Evolutionary conservation across 441 rosid genomes (phyloP).

Genomic region (Pelargonium australe): DNA sequence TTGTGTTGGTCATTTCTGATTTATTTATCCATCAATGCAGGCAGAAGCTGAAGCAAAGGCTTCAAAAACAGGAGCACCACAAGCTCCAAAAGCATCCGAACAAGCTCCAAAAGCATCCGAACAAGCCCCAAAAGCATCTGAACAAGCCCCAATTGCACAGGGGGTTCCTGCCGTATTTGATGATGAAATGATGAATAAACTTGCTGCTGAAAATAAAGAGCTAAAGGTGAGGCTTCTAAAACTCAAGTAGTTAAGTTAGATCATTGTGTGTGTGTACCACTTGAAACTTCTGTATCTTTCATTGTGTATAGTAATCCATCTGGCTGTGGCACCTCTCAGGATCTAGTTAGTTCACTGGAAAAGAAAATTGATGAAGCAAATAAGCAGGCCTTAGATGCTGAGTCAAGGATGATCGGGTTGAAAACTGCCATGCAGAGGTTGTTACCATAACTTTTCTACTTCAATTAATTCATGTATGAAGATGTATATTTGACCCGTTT

Average conservation of each 20-base stretch:
- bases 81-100: constrained; percentile 43
- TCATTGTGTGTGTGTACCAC: background rate
- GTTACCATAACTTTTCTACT: constrained; percentile 13
- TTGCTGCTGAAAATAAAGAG: constrained; percentile 70
- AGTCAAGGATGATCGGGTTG: constrained; percentile 69
- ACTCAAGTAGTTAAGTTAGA: background rate
- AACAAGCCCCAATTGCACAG: constrained; percentile 33
- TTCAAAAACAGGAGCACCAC: constrained; percentile 16
- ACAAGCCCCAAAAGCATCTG: constrained; percentile 30
- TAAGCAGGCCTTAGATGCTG: constrained; percentile 67
- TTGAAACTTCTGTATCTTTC: no score
- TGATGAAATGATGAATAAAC: constrained; percentile 47
- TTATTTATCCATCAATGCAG: constrained; percentile 34
- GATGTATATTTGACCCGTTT: constrained; percentile 6
- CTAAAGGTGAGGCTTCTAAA: constrained; percentile 53
- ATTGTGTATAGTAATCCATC: background rate
- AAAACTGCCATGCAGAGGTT: constrained; percentile 86
- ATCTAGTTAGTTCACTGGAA: constrained; percentile 58
- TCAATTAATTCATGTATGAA: background rate
- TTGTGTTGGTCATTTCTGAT: constrained; percentile 13
- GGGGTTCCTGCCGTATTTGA: constrained; percentile 45
- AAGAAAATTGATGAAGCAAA: constrained; percentile 74
- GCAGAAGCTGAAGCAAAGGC: constrained; percentile 63
- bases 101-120: constrained; percentile 17
- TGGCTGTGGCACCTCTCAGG: constrained; percentile 36